Evolutionary conservation across 2,329 filamentous ascomycete genomes (phyloP), one percentile per base, ranked within the genome.

Genomic region (Onygenales sp.): DNA sequence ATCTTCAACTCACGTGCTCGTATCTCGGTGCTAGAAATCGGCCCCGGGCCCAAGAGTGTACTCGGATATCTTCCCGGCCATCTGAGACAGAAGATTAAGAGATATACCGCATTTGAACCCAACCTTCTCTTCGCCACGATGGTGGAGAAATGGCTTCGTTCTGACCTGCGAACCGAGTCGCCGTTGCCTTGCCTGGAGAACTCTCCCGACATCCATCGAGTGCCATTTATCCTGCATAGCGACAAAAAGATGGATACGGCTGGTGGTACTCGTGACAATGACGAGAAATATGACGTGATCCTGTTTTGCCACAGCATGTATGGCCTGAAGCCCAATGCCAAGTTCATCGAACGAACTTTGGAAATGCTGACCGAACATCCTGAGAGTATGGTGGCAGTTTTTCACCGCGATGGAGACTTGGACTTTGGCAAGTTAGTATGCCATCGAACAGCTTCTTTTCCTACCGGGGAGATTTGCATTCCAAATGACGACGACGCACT

Each of bases 241-340:
- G 58, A 63, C 27, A 58, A n/a, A 46, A 52, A n/a, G 10, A 44
- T 41, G 57, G 50, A 43, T 54, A 60, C 52, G 21, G 55, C 54
- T 53, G 62, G 46, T 51, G 53, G 53, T 50, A 61, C 52, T 9
- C 59, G 42, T 35, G 57, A 64, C 52, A 35, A 49, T 1, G 59
- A 66, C 35, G 63, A 72, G 21, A 74, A 68, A 55, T 84, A 75
- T 59, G 75, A 85, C 57, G 10, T 83, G 42, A 63, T 85, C 14
- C 60, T 85, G 4, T 82, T 85, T 65, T 84, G 80, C 58, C 81
- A 84, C 62, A 83, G 82, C 67, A 76, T 84, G 75, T 83, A 84
- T 58, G 79, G 78, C 55, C 78, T 84, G 75, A 70, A 69, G 0
- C 70, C 72, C 2, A 78, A 79, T 58, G 59, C 57, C n/a, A 61